Evolutionary conservation across 148 eudicot species (phyloP), one percentile per base, ranked within the genome.

Genomic region (Amaranthus hypochondriacus): DNA sequence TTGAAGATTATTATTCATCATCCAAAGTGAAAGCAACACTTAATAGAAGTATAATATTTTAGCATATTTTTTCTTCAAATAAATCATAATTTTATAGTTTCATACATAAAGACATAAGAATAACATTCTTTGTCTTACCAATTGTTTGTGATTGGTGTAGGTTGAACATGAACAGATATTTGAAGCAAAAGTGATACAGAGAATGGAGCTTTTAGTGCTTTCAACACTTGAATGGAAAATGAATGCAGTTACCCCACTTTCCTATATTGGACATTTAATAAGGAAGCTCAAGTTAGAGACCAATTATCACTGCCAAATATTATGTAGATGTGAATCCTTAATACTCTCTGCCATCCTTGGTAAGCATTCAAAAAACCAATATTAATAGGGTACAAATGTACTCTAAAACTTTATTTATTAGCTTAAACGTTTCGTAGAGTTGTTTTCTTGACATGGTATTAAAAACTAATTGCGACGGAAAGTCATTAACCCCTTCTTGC

Each of bases 171-270:
- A 84, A 71, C 87, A 77, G 52, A 77, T 84, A 66, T 93, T 91
- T 72, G 92, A 86, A 61, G 86, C 92, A 21, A 89, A 89, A 82
- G 88, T 88, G 18, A 84, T 93, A 6, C 83, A 85, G 80, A 91
- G 84, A 84, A 91, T 91, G 92, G 97, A 93, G 84, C 89, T 91
- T 43, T 56, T 89, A 83, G 88, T 93, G 66, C 82, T 93, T 43
- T 85, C 97, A 44, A 78, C 90, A 65, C 90, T 93, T 8, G 63
- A 85, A 56, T 93, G 98, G 95, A 93, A 84, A 74, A 89, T 86
- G 91, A 83, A 89, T 76, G 89, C 89, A 4, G 95, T 91, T 56
- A 94, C 91, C 8, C 92, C 97, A 43, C 44, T 91, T 67, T 91
- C 93, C 9, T 94, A 84, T 83, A 47, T 88, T 70, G 93, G 88